phyloP scores from a whole-genome alignment of 2,329 filamentous ascomycete species.

The Aureobasidium sp. region DNA sequence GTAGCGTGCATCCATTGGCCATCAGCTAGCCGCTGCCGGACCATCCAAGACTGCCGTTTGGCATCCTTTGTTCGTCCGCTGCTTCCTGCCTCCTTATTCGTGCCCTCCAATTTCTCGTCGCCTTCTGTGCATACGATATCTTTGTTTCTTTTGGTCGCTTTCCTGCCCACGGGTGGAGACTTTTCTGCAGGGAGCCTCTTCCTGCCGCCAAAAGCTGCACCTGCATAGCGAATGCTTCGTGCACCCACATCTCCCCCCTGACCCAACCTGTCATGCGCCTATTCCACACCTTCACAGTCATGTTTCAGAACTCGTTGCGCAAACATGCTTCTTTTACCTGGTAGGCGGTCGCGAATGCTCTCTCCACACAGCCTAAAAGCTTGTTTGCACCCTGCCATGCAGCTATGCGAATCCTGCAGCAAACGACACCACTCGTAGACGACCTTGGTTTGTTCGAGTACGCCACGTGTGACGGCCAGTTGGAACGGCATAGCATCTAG shows the following conservation, averaged over 20 bases:
- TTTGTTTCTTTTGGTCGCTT: slow-evolving; percentile 1
- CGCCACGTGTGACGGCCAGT: slow-evolving; percentile 15
- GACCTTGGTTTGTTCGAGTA: slow-evolving; percentile 7
- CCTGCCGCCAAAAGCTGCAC: slow-evolving; percentile 1
- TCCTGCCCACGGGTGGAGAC: neutral
- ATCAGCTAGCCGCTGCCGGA: neutral
- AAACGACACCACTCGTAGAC: neutral
- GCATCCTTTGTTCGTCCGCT: slow-evolving; percentile 1
- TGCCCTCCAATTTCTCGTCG: neutral
- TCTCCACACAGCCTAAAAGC: slow-evolving; percentile 14
- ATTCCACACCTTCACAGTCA: neutral
- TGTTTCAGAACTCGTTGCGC: slow-evolving; percentile 10
- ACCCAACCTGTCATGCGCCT: slow-evolving; percentile 9
- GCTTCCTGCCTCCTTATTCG: slow-evolving; percentile 6
- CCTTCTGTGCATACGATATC: neutral
- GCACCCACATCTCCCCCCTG: slow-evolving; percentile 14
- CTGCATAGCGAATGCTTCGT: slow-evolving; percentile 5
- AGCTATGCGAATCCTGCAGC: slow-evolving; percentile 14
- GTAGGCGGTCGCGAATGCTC: neutral
- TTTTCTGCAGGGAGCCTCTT: slow-evolving; percentile 8
- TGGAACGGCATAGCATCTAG: slow-evolving; percentile 9
- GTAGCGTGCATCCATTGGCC: slow-evolving; percentile 4
- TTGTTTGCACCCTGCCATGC: slow-evolving; percentile 8
- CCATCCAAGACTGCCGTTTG: neutral
- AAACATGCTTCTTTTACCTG: neutral